Percentiles rank a stretch among this genome's conserved stretches.
phyloP scores from a whole-genome alignment of 345 rosid species.

The Orychophragmus violaceus region DNA sequence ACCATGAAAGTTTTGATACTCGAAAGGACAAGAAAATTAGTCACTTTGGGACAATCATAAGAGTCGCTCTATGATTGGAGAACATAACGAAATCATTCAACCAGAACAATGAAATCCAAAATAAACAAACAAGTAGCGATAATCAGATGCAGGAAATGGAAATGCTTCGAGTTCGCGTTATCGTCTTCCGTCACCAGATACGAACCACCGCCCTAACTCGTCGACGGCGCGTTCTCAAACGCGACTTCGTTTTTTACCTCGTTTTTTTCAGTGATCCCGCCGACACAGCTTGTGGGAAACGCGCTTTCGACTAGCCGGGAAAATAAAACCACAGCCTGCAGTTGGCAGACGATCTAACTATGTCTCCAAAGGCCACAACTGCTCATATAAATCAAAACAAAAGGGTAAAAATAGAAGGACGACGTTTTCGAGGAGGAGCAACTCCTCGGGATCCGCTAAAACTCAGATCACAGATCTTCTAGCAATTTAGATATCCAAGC shows the following conservation, averaged over 20 bases:
- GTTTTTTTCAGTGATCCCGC: background rate
- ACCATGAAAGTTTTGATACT: background rate
- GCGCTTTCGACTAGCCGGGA: conserved; percentile 9
- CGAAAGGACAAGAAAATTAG: background rate
- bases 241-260: background rate
- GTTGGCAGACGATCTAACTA: conserved; percentile 17
- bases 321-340: background rate
- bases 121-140: background rate
- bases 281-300: conserved; percentile 9
- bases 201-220: conserved; percentile 5
- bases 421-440: conserved; percentile 14
- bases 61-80: background rate
- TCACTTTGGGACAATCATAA: background rate
- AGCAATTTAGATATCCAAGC: background rate
- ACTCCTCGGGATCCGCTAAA: conserved; percentile 17
- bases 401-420: background rate
- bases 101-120: background rate
- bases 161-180: background rate
- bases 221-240: background rate
- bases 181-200: background rate
- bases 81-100: background rate
- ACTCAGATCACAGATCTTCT: conserved; percentile 28
- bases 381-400: background rate
- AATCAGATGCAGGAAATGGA: background rate
- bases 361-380: background rate